Evolutionary conservation across 257 asterid genomes (phyloP).

Genomic region (Nicotiana knightiana): DNA sequence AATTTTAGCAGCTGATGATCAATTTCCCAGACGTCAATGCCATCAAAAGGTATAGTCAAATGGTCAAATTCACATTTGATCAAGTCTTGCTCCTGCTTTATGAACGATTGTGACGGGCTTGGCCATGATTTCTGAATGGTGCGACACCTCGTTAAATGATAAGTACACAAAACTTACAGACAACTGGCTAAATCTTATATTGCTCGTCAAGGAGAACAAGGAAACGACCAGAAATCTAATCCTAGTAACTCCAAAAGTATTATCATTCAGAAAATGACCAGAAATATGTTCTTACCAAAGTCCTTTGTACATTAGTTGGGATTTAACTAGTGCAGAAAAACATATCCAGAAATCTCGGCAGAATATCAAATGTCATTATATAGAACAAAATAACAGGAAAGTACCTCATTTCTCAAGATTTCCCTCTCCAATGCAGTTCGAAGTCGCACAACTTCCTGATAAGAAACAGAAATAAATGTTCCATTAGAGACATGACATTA

Average conservation of each 20-base stretch:
- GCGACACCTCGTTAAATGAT: background rate
- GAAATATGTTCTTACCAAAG: background rate
- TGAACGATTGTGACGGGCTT: conserved; percentile 16
- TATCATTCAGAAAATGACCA: background rate
- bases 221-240: background rate
- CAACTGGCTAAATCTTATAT: background rate
- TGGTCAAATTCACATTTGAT: conserved; percentile 38
- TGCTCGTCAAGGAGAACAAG: background rate
- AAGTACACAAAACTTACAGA: background rate
- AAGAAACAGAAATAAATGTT: conserved; percentile 14
- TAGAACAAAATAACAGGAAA: background rate
- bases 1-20: conserved; percentile 34
- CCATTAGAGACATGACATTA: background rate
- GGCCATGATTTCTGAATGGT: conserved; percentile 25
- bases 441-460: conserved; percentile 86
- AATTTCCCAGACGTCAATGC: conserved; percentile 51
- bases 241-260: background rate
- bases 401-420: conserved; percentile 71
- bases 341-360: background rate
- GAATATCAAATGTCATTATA: background rate
- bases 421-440: conserved; percentile 58
- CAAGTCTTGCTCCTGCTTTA: conserved; percentile 16
- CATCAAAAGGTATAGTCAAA: conserved; percentile 41
- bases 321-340: background rate
- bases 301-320: background rate